A percentile compares a stretch with the other conserved stretches of the same genome.
phyloP scores from a whole-genome alignment of 2,329 filamentous ascomycete genomes.

The Nemania sp. region DNA sequence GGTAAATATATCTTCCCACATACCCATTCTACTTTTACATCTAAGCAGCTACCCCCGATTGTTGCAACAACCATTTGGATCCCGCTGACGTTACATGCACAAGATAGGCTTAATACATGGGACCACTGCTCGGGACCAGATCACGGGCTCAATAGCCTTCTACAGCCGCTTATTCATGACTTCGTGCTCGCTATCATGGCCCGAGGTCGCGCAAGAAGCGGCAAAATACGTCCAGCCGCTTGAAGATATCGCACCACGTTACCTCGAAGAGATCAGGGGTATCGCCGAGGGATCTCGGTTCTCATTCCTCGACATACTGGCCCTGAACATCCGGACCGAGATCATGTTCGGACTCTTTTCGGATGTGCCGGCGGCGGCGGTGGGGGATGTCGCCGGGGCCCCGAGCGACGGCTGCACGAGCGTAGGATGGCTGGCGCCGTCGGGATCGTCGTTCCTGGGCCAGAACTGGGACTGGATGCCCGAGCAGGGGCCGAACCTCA shows the following conservation, averaged over 20 bases:
- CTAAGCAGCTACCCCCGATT: background rate
- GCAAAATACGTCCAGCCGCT: slow-evolving; percentile 52
- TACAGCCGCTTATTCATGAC: slow-evolving; percentile 43
- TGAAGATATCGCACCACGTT: slow-evolving; percentile 41
- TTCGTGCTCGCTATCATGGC: slow-evolving; percentile 43
- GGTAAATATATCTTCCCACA: slow-evolving; percentile 1
- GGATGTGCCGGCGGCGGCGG: no score
- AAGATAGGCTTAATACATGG: slow-evolving; percentile 46
- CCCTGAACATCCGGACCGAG: slow-evolving; percentile 62
- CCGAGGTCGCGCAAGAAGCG: slow-evolving; percentile 42
- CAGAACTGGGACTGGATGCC: slow-evolving; percentile 67
- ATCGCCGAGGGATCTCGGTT: slow-evolving; percentile 56
- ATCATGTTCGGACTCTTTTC: slow-evolving; percentile 61
- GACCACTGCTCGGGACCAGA: slow-evolving; percentile 36
- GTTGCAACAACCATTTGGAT: background rate
- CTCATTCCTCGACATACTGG: slow-evolving; percentile 56
- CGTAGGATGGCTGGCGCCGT: slow-evolving; percentile 48
- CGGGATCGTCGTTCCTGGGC: slow-evolving; percentile 46
- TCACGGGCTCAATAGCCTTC: slow-evolving; percentile 43
- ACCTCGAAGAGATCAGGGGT: slow-evolving; percentile 54
- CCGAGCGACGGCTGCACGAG: slow-evolving; percentile 60
- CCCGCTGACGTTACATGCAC: slow-evolving; percentile 15
- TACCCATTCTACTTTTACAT: no score
- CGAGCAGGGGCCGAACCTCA: slow-evolving; percentile 53
- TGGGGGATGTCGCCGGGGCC: slow-evolving; percentile 17